Evolutionary conservation across 2,329 filamentous ascomycete species (phyloP), one percentile per base, ranked within the genome.

Genomic region (Pestalotiopsis sp.): DNA sequence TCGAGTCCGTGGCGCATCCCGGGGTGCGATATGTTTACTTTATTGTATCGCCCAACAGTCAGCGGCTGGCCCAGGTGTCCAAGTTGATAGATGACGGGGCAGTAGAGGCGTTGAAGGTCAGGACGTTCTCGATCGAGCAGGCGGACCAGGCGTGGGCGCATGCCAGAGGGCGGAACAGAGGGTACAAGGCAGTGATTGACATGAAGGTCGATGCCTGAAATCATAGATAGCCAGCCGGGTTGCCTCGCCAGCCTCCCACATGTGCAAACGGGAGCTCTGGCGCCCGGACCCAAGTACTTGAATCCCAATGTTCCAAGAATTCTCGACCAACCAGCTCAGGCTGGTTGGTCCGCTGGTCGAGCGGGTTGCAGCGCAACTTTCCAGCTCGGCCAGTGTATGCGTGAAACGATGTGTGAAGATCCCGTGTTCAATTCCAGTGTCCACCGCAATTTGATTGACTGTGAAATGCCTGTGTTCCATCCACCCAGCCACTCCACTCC

Each of bases 11-110:
- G 1, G 39, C 20, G 0, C 64, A 75, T 2, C 77, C 76, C 0
- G 62, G 67, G 0, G 76, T 79, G 2, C 74, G 60, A 14, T 75
- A 74, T 56, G 66, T 73, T 0, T 77, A 80, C 17, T 81, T 81
- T 17, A 66, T 79, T 6, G 73, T 79, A 5, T 70, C 71, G 4
- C 72, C 76, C 1, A 70, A 69, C 20, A 63, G 69, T 0, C 71
- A 72, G 20, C 64, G 68, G 1, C 63, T 80, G 64, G 64, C 25
- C 0, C 69, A 72, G 14, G 67, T 73, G 2, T 72, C 70, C 0
- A 63, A 39, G 0, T 58, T 78, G 45, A 59, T 79, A 11, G 75
- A 78, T 6, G 66, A 69, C 1, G 75, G 74, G 0, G 62, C 49
- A 1, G 20, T 79, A 9, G 67, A 71, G 61, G 67, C 73, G 0